Conservation (phyloP, 257 asterid species). For the Capsicum rhomboideum region DNA sequence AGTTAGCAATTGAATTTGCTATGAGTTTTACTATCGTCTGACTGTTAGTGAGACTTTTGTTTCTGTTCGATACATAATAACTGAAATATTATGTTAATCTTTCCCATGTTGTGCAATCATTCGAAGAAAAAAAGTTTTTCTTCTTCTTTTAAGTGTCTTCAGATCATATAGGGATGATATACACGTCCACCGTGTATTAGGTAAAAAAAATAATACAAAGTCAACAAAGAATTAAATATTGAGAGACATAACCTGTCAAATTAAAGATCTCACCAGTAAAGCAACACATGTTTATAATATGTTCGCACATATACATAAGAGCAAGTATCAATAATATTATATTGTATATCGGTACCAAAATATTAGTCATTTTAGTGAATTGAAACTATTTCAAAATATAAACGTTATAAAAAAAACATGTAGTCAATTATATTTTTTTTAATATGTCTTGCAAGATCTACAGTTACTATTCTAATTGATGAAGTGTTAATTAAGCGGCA, state of each 20-base stretch:
- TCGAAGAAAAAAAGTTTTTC: background rate
- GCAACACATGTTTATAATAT: background rate
- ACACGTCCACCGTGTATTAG: background rate
- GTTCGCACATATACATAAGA: background rate
- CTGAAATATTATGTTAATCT: too few species aligned
- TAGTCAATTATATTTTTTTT: background rate
- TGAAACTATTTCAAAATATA: background rate
- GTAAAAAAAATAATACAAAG: background rate
- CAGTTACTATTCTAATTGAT: background rate
- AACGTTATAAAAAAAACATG: background rate
- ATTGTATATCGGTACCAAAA: background rate
- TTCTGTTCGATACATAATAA: too few species aligned
- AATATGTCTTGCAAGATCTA: background rate
- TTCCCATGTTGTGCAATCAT: background rate
- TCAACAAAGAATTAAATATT: background rate
- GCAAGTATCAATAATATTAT: background rate
- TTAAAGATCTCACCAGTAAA: background rate
- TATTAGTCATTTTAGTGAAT: background rate
- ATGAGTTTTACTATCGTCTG: too few species aligned
- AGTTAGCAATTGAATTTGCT: too few species aligned
- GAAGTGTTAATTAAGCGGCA: background rate
- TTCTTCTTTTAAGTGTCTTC: background rate
- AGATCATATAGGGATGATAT: background rate
- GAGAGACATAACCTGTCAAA: background rate
- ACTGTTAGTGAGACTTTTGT: too few species aligned